phyloP scores from a whole-genome alignment of 345 rosid species.

The Eutrema heterophyllum region DNA sequence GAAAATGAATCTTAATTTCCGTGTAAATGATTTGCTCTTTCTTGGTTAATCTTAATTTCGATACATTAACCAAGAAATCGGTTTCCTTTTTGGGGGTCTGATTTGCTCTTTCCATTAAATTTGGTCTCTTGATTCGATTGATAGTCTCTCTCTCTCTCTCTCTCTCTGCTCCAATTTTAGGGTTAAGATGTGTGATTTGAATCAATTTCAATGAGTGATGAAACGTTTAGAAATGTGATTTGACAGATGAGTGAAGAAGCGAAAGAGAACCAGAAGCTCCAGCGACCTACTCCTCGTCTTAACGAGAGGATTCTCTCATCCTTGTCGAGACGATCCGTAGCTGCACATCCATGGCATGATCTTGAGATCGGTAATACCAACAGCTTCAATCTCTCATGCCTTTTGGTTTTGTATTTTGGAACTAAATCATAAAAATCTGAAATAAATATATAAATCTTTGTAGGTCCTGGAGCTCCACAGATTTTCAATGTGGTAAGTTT shows the following conservation, averaged over 20 bases:
- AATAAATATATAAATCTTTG: not conserved
- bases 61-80: not conserved
- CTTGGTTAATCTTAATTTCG: too few relatives aligned
- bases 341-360: slow-evolving; percentile 99
- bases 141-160: not conserved
- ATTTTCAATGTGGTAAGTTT: slow-evolving; percentile 65
- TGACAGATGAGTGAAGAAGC: slow-evolving; percentile 44
- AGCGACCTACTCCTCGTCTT: slow-evolving; percentile 44
- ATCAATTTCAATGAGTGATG: not conserved
- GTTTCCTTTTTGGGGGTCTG: slow-evolving; percentile 1
- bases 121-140: slow-evolving; percentile 1
- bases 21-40: too few relatives aligned
- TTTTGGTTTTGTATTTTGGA: not conserved
- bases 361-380: slow-evolving; percentile 84
- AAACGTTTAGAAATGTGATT: not conserved
- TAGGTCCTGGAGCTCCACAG: slow-evolving; percentile 90
- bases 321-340: slow-evolving; percentile 89
- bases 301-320: slow-evolving; percentile 96
- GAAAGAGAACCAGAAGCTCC: slow-evolving; percentile 27
- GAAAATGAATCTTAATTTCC: too few relatives aligned
- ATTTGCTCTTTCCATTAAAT: not conserved
- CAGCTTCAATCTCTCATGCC: not conserved
- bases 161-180: not conserved
- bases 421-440: not conserved
- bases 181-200: not conserved